Evolutionary conservation across 768 basidiomycete species (phyloP).

Genomic region (Kwoniella botswanensis): DNA sequence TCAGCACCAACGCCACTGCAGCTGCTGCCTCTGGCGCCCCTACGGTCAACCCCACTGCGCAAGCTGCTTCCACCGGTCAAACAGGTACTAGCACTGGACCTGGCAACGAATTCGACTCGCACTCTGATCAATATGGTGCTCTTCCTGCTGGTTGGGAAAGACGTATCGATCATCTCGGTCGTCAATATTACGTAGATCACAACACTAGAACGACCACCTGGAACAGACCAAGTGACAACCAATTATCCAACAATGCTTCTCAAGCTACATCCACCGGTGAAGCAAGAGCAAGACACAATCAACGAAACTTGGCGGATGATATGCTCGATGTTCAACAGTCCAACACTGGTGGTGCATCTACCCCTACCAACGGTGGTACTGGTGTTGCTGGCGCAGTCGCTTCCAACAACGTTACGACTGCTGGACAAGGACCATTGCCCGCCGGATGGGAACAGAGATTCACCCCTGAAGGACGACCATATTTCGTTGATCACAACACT

Average conservation of each 20-base stretch:
- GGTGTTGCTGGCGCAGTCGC: constrained; percentile 44
- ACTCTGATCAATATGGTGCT: constrained; percentile 89
- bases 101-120: constrained; percentile 74
- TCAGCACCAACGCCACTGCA: constrained; percentile 60
- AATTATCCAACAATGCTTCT: constrained; percentile 70
- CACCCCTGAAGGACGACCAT: constrained; percentile 96
- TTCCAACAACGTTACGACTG: constrained; percentile 63
- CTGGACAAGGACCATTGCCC: constrained; percentile 84
- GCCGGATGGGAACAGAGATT: constrained; percentile 99
- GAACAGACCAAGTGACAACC: constrained; percentile 85
- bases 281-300: constrained; percentile 58
- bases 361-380: constrained; percentile 42
- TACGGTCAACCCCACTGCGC: constrained; percentile 51
- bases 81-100: constrained; percentile 64
- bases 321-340: constrained; percentile 54
- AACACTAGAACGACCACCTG: constrained; percentile 97
- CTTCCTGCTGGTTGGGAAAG: constrained; percentile 94
- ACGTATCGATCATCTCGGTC: constrained; percentile 90
- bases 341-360: constrained; percentile 33
- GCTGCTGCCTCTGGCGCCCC: constrained; percentile 58
- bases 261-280: constrained; percentile 55
- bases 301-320: constrained; percentile 59
- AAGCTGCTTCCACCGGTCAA: constrained; percentile 54
- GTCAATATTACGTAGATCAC: constrained; percentile 98
- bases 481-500: constrained; percentile 99